phyloP scores from a whole-genome alignment of 495 filamentous ascomycete species.

The Annulohypoxylon nitens region DNA sequence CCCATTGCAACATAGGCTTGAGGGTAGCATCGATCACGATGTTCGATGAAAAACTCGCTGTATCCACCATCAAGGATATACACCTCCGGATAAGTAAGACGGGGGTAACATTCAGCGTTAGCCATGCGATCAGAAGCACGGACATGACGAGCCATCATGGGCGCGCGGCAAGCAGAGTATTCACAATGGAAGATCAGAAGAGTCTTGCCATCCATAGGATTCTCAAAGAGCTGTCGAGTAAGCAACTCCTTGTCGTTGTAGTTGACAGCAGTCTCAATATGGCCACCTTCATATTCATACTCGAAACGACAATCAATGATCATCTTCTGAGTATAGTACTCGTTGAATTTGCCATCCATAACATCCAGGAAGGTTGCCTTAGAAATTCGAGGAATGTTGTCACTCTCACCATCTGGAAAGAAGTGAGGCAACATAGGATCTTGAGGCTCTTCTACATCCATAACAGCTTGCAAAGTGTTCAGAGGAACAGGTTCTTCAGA shows the following conservation, averaged over 20 bases:
- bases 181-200: slow-evolving; percentile 97
- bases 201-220: slow-evolving; percentile 72
- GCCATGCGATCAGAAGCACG: slow-evolving; percentile 85
- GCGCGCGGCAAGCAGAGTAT: slow-evolving; percentile 97
- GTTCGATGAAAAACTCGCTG: slow-evolving; percentile 85
- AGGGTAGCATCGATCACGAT: slow-evolving; percentile 84
- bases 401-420: slow-evolving; percentile 80
- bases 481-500: slow-evolving; percentile 67
- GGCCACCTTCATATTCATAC: slow-evolving; percentile 97
- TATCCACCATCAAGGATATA: slow-evolving; percentile 98
- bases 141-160: slow-evolving; percentile 92
- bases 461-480: slow-evolving; percentile 73
- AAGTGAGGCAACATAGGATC: slow-evolving; percentile 86
- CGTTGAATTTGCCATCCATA: slow-evolving; percentile 85
- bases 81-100: slow-evolving; percentile 91
- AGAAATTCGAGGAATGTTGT: slow-evolving; percentile 88
- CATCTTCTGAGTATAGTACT: slow-evolving; percentile 78
- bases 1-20: slow-evolving; percentile 98
- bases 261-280: slow-evolving; percentile 93
- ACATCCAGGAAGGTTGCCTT: slow-evolving; percentile 82
- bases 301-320: slow-evolving; percentile 98
- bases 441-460: slow-evolving; percentile 77
- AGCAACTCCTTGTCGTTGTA: slow-evolving; percentile 94
- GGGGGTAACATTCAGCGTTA: slow-evolving; percentile 87
- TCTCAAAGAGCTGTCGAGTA: slow-evolving; percentile 79